phyloP scores from a whole-genome alignment of 2,329 filamentous ascomycete species.

The Juglanconis sp. region DNA sequence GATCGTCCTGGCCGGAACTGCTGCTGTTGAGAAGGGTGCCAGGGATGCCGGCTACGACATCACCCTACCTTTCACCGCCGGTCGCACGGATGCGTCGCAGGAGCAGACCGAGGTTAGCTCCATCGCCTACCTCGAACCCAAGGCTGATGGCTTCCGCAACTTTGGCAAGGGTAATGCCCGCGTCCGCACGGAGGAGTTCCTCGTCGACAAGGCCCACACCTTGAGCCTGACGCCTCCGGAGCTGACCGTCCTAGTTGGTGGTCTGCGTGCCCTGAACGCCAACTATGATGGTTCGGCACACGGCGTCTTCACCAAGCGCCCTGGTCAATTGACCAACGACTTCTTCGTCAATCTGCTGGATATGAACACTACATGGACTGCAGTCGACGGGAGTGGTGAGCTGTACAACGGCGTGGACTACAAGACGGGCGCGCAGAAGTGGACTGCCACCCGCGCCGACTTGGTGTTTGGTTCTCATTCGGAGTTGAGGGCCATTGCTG shows the following conservation, averaged over 20 bases:
- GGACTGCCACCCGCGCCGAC: constrained; percentile 66
- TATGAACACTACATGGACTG: constrained; percentile 59
- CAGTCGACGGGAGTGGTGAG: constrained; percentile 48
- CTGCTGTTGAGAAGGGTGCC: constrained; percentile 68
- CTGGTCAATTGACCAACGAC: constrained; percentile 67
- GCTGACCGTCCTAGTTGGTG: constrained; percentile 64
- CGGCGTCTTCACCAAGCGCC: constrained; percentile 63
- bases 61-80: constrained; percentile 65
- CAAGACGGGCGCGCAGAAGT: constrained; percentile 66
- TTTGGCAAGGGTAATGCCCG: constrained; percentile 59
- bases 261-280: constrained; percentile 62
- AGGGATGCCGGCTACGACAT: constrained; percentile 33
- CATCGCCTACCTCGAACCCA: constrained; percentile 62
- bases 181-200: constrained; percentile 61
- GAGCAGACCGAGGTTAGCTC: constrained; percentile 65
- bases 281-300: constrained; percentile 65
- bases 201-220: constrained; percentile 66
- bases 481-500: constrained; percentile 67
- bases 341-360: constrained; percentile 75
- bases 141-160: constrained; percentile 71
- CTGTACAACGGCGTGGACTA: constrained; percentile 62
- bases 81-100: constrained; percentile 65
- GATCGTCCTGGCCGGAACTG: constrained; percentile 65
- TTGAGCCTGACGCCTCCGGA: constrained; percentile 67
- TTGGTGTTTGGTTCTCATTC: constrained; percentile 70